A percentile compares a stretch with the other conserved stretches of the same genome.
These are phyloP conservation scores for Phytophthora brassicae DNA, from an alignment of 352 stramenopile genomes.

Conservation along the genomic window DNA sequence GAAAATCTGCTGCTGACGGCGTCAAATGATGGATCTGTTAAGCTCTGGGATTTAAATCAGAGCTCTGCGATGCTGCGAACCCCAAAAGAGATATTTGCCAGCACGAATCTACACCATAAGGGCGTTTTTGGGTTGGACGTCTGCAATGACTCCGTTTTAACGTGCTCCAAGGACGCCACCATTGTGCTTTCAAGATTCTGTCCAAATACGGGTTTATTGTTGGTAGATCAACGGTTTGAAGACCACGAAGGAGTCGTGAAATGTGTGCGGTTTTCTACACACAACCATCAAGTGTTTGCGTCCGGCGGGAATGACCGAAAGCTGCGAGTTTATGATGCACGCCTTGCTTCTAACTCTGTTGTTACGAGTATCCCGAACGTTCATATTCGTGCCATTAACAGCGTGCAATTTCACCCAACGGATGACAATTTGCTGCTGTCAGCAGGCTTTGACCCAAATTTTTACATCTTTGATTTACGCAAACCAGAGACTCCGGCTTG, in stretches of 20 bases:
- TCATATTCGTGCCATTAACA: slow-evolving; percentile 53
- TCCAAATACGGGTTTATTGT: slow-evolving; percentile 12
- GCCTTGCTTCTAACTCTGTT: slow-evolving; percentile 7
- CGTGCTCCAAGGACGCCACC: slow-evolving; percentile 55
- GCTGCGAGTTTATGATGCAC: slow-evolving; percentile 44
- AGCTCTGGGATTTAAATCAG: slow-evolving; percentile 60
- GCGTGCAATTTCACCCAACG: slow-evolving; percentile 52
- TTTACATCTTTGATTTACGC: slow-evolving; percentile 56
- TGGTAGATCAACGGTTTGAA: slow-evolving; percentile 32
- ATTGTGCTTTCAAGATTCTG: slow-evolving; percentile 40
- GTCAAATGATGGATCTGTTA: slow-evolving; percentile 51
- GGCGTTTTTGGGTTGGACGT: slow-evolving; percentile 60
- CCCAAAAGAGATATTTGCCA: slow-evolving; percentile 33
- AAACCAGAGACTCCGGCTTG: slow-evolving; percentile 34
- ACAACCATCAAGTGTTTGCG: slow-evolving; percentile 30
- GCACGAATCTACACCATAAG: slow-evolving; percentile 36
- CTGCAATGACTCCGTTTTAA: slow-evolving; percentile 31
- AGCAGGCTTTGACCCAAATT: slow-evolving; percentile 47
- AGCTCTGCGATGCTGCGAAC: slow-evolving; percentile 19
- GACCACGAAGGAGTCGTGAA: slow-evolving; percentile 54
- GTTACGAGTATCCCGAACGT: slow-evolving; percentile 11
- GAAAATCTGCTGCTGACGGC: slow-evolving; percentile 47
- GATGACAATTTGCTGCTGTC: slow-evolving; percentile 47
- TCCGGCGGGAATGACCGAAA: slow-evolving; percentile 51
- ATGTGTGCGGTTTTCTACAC: slow-evolving; percentile 38